Evolutionary conservation across 805 yeast species (phyloP).

Genomic region (Monosporozyma yasuniensis): DNA sequence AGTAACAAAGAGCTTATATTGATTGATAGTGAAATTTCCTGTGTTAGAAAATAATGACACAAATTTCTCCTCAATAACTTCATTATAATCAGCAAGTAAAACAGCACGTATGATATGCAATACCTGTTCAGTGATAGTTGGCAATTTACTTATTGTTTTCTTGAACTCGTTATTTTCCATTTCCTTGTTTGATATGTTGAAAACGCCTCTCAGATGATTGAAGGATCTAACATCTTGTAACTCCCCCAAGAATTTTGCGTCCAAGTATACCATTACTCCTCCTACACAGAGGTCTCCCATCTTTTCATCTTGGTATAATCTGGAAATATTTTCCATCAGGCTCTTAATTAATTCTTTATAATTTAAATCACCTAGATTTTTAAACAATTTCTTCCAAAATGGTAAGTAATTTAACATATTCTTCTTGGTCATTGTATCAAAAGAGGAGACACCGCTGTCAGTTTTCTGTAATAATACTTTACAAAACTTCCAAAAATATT

Average conservation of each 20-base stretch:
- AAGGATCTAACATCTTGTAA: conserved; percentile 18
- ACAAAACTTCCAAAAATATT: not conserved
- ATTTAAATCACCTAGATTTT: not conserved
- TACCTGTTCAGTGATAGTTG: not conserved
- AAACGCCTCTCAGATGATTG: conserved; percentile 15
- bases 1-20: not conserved
- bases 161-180: not conserved
- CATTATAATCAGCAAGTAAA: not conserved
- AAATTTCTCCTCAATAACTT: not conserved
- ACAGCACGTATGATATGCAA: not conserved
- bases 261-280: conserved; percentile 13
- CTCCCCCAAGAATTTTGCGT: conserved; percentile 15
- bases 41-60: not conserved
- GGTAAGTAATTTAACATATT: not conserved
- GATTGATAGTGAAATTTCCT: not conserved
- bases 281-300: not conserved
- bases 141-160: not conserved
- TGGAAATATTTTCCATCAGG: not conserved
- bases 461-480: not conserved
- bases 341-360: not conserved
- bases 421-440: not conserved
- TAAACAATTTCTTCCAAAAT: not conserved
- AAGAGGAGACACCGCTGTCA: not conserved
- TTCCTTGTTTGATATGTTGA: not conserved
- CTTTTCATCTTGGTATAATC: not conserved